phyloP scores from a whole-genome alignment of 805 yeast species.

The Debaryomyces maramus region DNA sequence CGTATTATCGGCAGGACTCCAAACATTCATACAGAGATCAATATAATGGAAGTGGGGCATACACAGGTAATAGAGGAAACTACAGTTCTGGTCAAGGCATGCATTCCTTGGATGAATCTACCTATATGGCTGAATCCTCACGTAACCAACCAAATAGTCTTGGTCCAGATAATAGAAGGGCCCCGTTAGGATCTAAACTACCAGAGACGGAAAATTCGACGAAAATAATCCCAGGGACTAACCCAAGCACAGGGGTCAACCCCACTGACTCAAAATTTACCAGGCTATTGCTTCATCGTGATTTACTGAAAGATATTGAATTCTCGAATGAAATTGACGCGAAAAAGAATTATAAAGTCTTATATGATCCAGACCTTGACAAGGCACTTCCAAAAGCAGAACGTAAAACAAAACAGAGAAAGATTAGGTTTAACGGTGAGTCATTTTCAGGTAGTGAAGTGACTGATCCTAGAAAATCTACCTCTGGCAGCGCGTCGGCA shows the following conservation, averaged over 20 bases:
- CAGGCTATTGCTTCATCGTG: conserved; percentile 30
- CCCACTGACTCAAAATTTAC: conserved; percentile 28
- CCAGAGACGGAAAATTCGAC: background rate
- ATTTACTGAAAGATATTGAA: conserved; percentile 12
- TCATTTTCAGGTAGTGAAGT: conserved; percentile 15
- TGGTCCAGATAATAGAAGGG: background rate
- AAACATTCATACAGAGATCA: background rate
- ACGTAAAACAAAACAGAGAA: conserved; percentile 32
- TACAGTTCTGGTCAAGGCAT: background rate
- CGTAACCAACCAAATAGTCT: background rate
- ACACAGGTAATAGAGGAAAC: background rate
- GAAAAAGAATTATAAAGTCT: conserved; percentile 40
- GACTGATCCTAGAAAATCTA: conserved; percentile 44
- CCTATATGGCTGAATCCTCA: too few relatives aligned
- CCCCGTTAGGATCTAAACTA: background rate
- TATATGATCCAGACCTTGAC: conserved; percentile 51
- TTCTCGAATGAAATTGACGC: conserved; percentile 13
- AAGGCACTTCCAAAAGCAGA: conserved; percentile 32
- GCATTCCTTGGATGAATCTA: too few relatives aligned
- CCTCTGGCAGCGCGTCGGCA: conserved; percentile 14
- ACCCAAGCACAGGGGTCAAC: conserved; percentile 33
- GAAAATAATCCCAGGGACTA: conserved; percentile 24
- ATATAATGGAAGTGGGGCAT: background rate
- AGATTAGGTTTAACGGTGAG: conserved; percentile 40
- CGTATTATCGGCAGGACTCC: conserved; percentile 3